Percentiles rank a stretch among this genome's conserved stretches.
These are phyloP conservation scores for Coemansia sp. DNA, from an alignment of 192 early-diverging fungal species.

Conservation along the genomic window DNA sequence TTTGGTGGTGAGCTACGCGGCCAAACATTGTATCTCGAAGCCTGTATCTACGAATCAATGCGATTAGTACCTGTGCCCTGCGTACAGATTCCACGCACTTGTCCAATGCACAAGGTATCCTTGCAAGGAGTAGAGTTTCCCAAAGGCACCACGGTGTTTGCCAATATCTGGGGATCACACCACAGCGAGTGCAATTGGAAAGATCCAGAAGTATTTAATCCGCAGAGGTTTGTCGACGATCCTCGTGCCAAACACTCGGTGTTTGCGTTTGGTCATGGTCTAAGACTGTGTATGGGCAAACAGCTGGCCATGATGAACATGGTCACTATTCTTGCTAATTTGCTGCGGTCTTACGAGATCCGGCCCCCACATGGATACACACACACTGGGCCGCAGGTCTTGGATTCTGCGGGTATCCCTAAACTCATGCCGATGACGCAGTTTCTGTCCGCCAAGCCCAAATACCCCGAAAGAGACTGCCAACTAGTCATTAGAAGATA, in stretches of 20 bases:
- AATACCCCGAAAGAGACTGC: conserved; percentile 29
- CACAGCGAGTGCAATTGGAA: conserved; percentile 12
- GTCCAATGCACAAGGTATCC: neutral
- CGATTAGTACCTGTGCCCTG: conserved; percentile 26
- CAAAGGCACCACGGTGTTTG: conserved; percentile 23
- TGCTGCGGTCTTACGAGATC: conserved; percentile 31
- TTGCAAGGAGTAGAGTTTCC: conserved; percentile 10
- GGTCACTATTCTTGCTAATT: conserved; percentile 26
- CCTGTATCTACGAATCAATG: conserved; percentile 38
- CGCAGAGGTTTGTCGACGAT: conserved; percentile 5
- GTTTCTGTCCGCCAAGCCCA: conserved; percentile 22
- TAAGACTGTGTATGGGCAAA: conserved; percentile 37
- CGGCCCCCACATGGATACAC: conserved; percentile 9
- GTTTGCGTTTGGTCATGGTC: conserved; percentile 38
- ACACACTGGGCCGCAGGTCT: conserved; percentile 5
- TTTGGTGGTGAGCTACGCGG: neutral
- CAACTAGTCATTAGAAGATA: conserved; percentile 9
- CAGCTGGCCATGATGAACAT: conserved; percentile 39
- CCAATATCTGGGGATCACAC: conserved; percentile 25
- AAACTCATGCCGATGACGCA: conserved; percentile 25
- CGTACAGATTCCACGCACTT: conserved; percentile 25
- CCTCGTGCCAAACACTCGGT: conserved; percentile 23
- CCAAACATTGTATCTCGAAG: conserved; percentile 25
- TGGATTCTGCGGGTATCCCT: conserved; percentile 15
- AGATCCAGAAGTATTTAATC: conserved; percentile 21